Percentiles rank a stretch among this genome's conserved stretches.
These are phyloP conservation scores for Trametes maxima DNA, from an alignment of 768 basidiomycete genomes.

Conservation along the genomic window DNA sequence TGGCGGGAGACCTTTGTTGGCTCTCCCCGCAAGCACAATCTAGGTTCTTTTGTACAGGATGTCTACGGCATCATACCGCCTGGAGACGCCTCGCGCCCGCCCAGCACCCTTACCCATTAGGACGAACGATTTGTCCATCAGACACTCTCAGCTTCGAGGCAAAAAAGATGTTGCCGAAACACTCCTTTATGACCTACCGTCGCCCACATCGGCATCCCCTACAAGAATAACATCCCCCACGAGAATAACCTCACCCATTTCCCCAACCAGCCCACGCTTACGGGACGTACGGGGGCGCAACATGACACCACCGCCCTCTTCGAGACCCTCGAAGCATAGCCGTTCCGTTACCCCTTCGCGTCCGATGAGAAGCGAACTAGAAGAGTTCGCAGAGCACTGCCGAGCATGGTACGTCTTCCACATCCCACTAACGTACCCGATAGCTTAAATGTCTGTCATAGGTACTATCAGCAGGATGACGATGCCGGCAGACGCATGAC, in stretches of 20 bases:
- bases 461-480: constrained; percentile 86
- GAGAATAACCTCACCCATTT: constrained; percentile 54
- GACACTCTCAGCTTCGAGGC: constrained; percentile 45
- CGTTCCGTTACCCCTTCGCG: constrained; percentile 73
- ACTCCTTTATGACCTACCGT: constrained; percentile 77
- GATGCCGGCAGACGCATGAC: constrained; percentile 79
- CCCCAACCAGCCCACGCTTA: constrained; percentile 55
- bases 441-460: constrained; percentile 34
- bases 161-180: constrained; percentile 53
- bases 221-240: constrained; percentile 51
- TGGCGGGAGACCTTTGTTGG: constrained; percentile 15
- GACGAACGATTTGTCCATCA: constrained; percentile 49
- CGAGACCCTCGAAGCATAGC: constrained; percentile 44
- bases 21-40: constrained; percentile 3
- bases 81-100: constrained; percentile 64
- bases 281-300: constrained; percentile 52
- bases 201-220: constrained; percentile 58
- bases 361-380: constrained; percentile 67
- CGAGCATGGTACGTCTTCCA: constrained; percentile 63
- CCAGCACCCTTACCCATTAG: constrained; percentile 57
- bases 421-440: constrained; percentile 13
- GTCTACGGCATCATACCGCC: constrained; percentile 64
- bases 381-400: constrained; percentile 77
- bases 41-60: constrained; percentile 36
- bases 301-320: constrained; percentile 58